phyloP scores from a whole-genome alignment of 192 early-diverging fungal genomes.

The Coemansia guatemalensis region DNA sequence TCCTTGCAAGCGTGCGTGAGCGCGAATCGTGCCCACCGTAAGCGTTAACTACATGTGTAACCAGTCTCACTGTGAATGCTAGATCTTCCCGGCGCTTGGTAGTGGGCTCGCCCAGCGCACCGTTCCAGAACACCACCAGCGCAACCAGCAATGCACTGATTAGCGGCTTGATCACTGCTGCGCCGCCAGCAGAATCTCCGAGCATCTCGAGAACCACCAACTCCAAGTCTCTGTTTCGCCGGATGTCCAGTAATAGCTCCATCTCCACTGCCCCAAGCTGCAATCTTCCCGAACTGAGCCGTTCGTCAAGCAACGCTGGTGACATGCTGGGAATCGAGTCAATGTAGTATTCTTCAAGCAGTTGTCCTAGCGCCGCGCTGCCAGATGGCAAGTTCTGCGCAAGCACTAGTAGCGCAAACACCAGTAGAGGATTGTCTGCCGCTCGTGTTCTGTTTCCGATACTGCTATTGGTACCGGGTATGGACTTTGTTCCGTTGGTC shows the following conservation, averaged over 20 bases:
- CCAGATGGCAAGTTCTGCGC: constrained; percentile 6
- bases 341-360: constrained; percentile 40
- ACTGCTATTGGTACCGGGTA: neutral
- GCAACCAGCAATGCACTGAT: constrained; percentile 38
- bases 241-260: constrained; percentile 44
- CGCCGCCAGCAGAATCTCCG: constrained; percentile 1
- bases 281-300: constrained; percentile 16
- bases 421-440: constrained; percentile 15
- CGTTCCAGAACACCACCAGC: constrained; percentile 43
- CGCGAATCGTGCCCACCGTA: constrained; percentile 7
- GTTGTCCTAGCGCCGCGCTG: constrained; percentile 15
- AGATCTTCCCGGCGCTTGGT: constrained; percentile 25
- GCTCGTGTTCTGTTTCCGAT: neutral
- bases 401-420: constrained; percentile 20
- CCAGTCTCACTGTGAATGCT: constrained; percentile 28
- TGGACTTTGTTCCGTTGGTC: neutral
- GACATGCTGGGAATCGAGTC: constrained; percentile 41
- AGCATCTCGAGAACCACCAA: constrained; percentile 16
- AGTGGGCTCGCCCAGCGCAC: constrained; percentile 36
- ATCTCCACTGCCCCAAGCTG: constrained; percentile 34
- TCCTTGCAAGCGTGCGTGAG: constrained; percentile 6
- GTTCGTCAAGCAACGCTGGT: constrained; percentile 33
- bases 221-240: constrained; percentile 32
- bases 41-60: constrained; percentile 16
- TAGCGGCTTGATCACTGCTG: constrained; percentile 10